Conservation (phyloP, 495 filamentous ascomycete genomes). For the Daldinia bambusicola region DNA sequence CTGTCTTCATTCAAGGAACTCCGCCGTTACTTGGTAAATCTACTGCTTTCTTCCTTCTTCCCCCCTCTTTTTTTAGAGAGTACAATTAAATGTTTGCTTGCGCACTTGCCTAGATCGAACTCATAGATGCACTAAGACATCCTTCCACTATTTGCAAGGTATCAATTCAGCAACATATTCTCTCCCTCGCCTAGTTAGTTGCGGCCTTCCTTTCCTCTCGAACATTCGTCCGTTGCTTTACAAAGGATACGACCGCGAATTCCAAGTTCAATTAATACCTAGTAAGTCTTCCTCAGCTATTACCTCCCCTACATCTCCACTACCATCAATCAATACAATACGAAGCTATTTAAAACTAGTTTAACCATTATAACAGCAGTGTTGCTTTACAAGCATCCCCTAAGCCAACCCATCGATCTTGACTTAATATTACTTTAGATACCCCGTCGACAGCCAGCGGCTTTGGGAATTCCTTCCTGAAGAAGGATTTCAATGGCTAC, state of each 20-base stretch:
- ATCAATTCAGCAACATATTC: not conserved
- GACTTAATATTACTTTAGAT: not conserved
- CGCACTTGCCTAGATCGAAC: not conserved
- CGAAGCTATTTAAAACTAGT: not conserved
- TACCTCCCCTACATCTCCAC: not conserved
- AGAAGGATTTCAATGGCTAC: constrained; percentile 4
- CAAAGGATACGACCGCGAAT: not conserved
- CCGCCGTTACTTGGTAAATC: not conserved
- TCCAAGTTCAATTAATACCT: not conserved
- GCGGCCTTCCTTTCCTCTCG: not conserved
- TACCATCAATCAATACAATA: not conserved
- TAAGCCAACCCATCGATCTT: not conserved
- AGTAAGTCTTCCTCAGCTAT: not conserved
- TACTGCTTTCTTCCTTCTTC: not conserved
- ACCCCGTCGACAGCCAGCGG: not conserved
- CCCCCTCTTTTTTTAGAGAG: not conserved
- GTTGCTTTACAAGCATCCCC: not conserved
- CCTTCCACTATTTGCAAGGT: not conserved
- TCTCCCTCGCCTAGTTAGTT: not conserved
- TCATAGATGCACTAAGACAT: not conserved
- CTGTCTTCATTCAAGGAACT: not conserved
- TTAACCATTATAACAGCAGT: not conserved
- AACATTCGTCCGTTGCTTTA: not conserved
- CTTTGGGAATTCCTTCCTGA: not conserved
- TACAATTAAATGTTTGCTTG: not conserved